Conservation (phyloP, 2,329 filamentous ascomycete genomes). For the Colletotrichum sp. region DNA sequence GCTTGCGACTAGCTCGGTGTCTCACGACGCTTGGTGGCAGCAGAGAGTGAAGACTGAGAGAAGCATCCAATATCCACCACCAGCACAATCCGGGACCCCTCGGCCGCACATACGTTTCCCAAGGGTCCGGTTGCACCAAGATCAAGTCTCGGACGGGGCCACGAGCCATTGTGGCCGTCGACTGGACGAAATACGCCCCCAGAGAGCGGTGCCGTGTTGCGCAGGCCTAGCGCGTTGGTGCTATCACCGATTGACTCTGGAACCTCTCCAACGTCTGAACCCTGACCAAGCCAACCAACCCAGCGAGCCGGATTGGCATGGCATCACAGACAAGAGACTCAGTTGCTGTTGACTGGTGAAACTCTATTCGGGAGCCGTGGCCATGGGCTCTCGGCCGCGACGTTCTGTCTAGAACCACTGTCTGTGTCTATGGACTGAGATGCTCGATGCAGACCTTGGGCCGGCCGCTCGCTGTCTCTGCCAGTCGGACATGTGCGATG, state of each 20-base stretch:
- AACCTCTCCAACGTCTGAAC: constrained; percentile 16
- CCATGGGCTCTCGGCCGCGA: background rate
- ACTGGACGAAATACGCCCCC: constrained; percentile 13
- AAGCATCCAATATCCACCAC: background rate
- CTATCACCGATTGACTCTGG: constrained; percentile 6
- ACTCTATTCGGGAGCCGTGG: background rate
- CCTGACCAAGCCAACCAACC: constrained; percentile 1
- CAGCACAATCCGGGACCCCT: background rate
- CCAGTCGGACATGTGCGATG: constrained; percentile 10
- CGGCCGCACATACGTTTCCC: constrained; percentile 4
- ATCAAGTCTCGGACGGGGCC: background rate
- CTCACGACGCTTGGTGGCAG: constrained; percentile 7
- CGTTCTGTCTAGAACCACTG: background rate
- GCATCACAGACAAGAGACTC: constrained; percentile 12
- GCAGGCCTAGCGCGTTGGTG: constrained; percentile 2
- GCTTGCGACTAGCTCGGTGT: constrained; percentile 1
- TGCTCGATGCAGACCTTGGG: background rate
- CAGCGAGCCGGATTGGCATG: constrained; percentile 16
- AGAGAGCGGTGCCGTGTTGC: background rate
- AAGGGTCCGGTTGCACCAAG: constrained; percentile 20
- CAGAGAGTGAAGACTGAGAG: background rate
- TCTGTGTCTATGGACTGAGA: background rate
- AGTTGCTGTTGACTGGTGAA: background rate
- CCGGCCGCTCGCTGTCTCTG: background rate
- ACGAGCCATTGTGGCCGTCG: background rate